Percentiles rank a stretch among this genome's conserved stretches.
These are phyloP conservation scores for Coemansia sp. DNA, from an alignment of 192 early-diverging fungal species.

Conservation along the genomic window DNA sequence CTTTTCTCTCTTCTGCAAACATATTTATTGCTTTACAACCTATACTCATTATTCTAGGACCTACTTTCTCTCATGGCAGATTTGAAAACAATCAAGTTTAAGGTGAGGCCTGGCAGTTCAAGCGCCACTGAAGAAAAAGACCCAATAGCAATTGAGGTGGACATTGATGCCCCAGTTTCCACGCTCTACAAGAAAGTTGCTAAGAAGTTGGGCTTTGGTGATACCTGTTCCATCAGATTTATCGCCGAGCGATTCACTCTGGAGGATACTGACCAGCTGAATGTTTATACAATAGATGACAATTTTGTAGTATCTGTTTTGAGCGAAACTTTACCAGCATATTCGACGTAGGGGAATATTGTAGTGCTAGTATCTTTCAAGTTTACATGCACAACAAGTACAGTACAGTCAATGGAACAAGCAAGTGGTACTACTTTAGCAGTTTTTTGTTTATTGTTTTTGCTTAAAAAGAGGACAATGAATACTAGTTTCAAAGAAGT, in stretches of 20 bases:
- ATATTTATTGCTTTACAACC: no score
- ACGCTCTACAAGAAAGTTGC: neutral
- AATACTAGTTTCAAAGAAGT: no score
- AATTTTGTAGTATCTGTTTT: neutral
- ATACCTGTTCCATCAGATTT: neutral
- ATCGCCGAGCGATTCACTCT: neutral
- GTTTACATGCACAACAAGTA: no score
- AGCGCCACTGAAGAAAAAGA: no score
- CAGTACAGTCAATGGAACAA: neutral
- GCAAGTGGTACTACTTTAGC: neutral
- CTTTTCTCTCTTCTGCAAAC: no score
- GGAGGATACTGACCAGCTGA: neutral
- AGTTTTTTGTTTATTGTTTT: neutral
- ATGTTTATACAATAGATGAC: neutral
- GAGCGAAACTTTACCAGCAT: neutral
- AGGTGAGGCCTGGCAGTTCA: no score
- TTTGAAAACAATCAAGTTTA: no score
- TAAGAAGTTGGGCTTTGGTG: neutral
- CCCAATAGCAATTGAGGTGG: no score
- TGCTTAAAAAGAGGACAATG: neutral
- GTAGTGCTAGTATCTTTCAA: no score
- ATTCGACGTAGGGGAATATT: neutral
- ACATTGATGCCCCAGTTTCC: neutral
- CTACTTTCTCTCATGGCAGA: no score
- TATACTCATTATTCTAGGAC: no score